Evolutionary conservation across 2,329 filamentous ascomycete species (phyloP).

Genomic region (Mycocentrospora acerina): DNA sequence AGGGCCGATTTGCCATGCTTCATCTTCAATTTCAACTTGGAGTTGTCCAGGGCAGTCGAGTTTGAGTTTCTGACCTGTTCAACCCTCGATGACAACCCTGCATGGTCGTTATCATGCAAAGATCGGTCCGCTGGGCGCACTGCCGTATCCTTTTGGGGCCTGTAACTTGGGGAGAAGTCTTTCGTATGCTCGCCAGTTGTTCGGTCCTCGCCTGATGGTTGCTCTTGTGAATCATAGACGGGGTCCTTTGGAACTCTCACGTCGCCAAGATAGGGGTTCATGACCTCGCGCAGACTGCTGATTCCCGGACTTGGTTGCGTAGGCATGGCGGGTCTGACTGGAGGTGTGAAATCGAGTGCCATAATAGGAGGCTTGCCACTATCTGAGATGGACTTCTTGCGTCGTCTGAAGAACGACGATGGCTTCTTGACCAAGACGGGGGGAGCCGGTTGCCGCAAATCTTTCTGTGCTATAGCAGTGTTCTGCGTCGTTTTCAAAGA

Average conservation of each 20-base stretch:
- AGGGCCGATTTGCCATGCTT: conserved; percentile 29
- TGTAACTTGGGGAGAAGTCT: conserved; percentile 75
- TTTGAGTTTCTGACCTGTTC: conserved; percentile 30
- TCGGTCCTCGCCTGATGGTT: conserved; percentile 23
- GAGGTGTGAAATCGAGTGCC: conserved; percentile 44
- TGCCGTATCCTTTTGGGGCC: conserved; percentile 69
- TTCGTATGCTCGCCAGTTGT: conserved; percentile 47
- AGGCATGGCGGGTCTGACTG: conserved; percentile 27
- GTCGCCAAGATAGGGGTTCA: conserved; percentile 74
- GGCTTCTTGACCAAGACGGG: conserved; percentile 77
- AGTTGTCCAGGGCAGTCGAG: conserved; percentile 26
- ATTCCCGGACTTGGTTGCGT: conserved; percentile 55
- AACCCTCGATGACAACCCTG: conserved; percentile 25
- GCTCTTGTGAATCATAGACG: conserved; percentile 32
- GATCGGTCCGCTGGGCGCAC: conserved; percentile 64
- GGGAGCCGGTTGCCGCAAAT: conserved; percentile 25
- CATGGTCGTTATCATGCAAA: conserved; percentile 36
- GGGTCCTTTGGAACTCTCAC: conserved; percentile 23
- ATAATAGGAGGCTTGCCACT: conserved; percentile 61
- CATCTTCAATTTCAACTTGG: conserved; percentile 46
- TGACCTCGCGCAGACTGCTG: conserved; percentile 80
- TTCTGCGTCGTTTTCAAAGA: conserved; percentile 29
- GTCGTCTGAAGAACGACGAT: conserved; percentile 88
- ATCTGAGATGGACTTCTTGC: conserved; percentile 86
- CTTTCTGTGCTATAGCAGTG: conserved; percentile 21